These are phyloP conservation scores for Luffa acutangula DNA, from an alignment of 306 rosid species.

Conservation along the genomic window DNA sequence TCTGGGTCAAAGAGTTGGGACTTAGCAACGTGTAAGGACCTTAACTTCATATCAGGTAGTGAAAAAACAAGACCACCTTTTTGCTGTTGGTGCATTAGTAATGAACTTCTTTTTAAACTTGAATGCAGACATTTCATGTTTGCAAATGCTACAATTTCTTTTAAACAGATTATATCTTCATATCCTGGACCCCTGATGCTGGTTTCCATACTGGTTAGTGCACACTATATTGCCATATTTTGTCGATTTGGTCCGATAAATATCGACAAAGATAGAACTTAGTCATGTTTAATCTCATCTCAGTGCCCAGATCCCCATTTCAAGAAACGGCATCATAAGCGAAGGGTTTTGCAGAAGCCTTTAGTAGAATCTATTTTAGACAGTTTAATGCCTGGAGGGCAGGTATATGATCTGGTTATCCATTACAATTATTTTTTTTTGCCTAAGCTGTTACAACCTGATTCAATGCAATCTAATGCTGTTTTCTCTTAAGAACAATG, in stretches of 20 bases:
- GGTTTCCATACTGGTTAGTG: constrained; percentile 79
- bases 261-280: neutral
- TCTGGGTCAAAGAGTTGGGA: constrained; percentile 75
- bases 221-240: neutral
- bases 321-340: constrained; percentile 76
- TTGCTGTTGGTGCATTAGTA: constrained; percentile 4
- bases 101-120: constrained; percentile 7
- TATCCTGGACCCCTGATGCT: constrained; percentile 76
- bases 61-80: neutral
- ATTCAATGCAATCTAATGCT: neutral
- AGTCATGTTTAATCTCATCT: constrained; percentile 19
- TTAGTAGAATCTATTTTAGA: constrained; percentile 49
- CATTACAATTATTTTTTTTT: neutral
- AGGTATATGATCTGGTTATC: constrained; percentile 33
- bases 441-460: neutral
- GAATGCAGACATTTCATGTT: constrained; percentile 64
- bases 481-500: neutral
- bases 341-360: constrained; percentile 80
- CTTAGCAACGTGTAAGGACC: constrained; percentile 60
- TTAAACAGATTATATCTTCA: constrained; percentile 51
- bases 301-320: constrained; percentile 99
- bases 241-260: neutral
- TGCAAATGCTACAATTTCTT: constrained; percentile 82
- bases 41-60: constrained; percentile 15
- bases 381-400: constrained; percentile 49